Percentiles rank a stretch among this genome's conserved stretches.
These are phyloP conservation scores for Tetrastigma voinierianum DNA, from an alignment of 164 flowering plant species.

Conservation along the genomic window DNA sequence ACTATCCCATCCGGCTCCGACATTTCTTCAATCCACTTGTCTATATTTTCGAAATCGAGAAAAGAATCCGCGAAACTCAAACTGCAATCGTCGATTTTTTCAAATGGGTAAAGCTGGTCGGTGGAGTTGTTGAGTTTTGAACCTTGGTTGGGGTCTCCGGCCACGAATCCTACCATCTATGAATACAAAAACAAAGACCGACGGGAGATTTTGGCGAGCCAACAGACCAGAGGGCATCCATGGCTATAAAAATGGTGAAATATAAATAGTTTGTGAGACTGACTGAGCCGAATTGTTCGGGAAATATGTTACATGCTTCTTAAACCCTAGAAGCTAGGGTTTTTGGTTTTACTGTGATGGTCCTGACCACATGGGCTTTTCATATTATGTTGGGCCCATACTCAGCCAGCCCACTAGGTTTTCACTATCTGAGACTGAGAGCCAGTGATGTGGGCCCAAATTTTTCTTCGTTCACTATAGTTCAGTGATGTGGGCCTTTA, in stretches of 20 bases:
- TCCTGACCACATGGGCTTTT: no score
- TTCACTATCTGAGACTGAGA: no score
- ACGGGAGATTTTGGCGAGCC: not conserved
- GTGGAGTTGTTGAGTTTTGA: slow-evolving; percentile 12
- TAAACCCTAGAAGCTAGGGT: slow-evolving; percentile 4
- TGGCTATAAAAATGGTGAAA: not conserved
- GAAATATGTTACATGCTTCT: not conserved
- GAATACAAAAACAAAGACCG: not conserved
- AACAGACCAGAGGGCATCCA: not conserved
- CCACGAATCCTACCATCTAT: slow-evolving; percentile 35
- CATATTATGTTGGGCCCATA: no score
- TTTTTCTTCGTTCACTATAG: no score
- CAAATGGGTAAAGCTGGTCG: slow-evolving; percentile 8
- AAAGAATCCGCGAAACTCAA: slow-evolving; percentile 33
- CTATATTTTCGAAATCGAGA: slow-evolving; percentile 44
- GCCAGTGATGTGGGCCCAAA: no score
- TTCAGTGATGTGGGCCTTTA: no score
- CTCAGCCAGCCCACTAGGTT: no score
- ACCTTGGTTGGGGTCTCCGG: slow-evolving; percentile 15
- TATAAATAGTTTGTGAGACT: no score
- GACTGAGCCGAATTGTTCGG: not conserved
- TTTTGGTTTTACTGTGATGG: no score
- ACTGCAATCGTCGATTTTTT: slow-evolving; percentile 11
- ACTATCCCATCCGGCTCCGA: slow-evolving; percentile 10
- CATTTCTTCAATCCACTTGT: slow-evolving; percentile 38